These are phyloP conservation scores for Vickermania spadyakhi DNA, from an alignment of 208 protist genomes.

Conservation along the genomic window DNA sequence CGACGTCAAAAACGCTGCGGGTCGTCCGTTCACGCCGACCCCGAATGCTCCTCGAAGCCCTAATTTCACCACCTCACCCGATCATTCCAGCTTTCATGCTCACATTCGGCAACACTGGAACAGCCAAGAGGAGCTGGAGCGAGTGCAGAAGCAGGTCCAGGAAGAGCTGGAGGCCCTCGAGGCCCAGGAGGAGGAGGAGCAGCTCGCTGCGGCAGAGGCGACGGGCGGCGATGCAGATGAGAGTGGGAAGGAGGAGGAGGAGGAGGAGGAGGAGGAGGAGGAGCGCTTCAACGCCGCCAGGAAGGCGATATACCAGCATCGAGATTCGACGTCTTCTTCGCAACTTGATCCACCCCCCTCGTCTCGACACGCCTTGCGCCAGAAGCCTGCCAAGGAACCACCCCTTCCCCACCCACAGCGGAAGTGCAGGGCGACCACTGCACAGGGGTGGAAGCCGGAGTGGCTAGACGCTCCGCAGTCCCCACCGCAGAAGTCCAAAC, in stretches of 20 bases:
- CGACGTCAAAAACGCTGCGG: no score
- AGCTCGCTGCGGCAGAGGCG: neutral
- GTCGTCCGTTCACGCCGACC: neutral
- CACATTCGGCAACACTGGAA: neutral
- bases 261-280: neutral
- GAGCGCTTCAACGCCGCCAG: no score
- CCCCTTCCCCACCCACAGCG: no score
- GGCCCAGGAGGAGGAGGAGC: constrained; percentile 23
- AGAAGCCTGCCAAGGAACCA: no score
- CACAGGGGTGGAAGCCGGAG: no score
- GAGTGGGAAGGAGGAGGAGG: neutral
- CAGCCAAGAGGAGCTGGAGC: constrained; percentile 9
- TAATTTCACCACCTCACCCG: neutral
- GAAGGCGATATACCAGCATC: no score
- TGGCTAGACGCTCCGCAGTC: no score
- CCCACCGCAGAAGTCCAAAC: no score
- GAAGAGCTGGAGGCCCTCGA: constrained; percentile 20
- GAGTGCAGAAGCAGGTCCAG: constrained; percentile 17
- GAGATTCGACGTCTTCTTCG: no score
- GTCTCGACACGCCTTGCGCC: no score
- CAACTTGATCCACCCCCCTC: no score
- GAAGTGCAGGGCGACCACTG: no score
- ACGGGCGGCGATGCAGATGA: neutral
- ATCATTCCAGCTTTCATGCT: neutral
- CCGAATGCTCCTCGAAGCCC: neutral